Base-by-base conservation (phyloP, 768 basidiomycete species). In the Mycena filopes region DNA sequence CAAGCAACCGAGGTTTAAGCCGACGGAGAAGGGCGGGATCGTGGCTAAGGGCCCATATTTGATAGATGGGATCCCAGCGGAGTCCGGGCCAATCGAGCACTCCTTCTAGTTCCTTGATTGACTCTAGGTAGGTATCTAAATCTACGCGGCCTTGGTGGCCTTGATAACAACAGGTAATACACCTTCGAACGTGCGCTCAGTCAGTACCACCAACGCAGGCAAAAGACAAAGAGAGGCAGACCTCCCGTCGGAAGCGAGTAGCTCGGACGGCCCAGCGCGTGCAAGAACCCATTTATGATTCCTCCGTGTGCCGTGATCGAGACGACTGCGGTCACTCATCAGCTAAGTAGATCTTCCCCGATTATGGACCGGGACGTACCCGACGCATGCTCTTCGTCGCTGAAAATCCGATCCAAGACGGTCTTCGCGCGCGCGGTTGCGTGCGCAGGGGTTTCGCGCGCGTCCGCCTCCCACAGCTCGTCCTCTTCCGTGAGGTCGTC, bases 301-400 rank as follows among this genome's bases (percentile, higher is more conserved):
- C 86, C 89, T 20, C 85, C 81, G 71, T 93, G 92, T 1, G n/a
- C n/a, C n/a, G 89, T 90, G 62, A 92, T 83, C 5, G 89, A 88
- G 20, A 92, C 83, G 67, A 85, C 91, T 92, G 55, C n/a, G n/a
- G n/a, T 8, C 21, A 42, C 54, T 18, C 12, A 12, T 50, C 29
- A 28, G 41, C 31, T n/a, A n/a, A n/a, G n/a, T n/a, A n/a, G n/a
- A n/a, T n/a, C n/a, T n/a, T n/a, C n/a, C n/a, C n/a, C n/a, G n/a
- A n/a, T n/a, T n/a, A n/a, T n/a, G n/a, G n/a, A n/a, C n/a, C n/a
- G n/a, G n/a, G n/a, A n/a, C n/a, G n/a, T n/a, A n/a, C n/a, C n/a
- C n/a, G n/a, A n/a, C n/a, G n/a, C n/a, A n/a, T n/a, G n/a, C n/a
- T n/a, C n/a, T n/a, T n/a, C n/a, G n/a, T n/a, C n/a, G n/a, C n/a